Evolutionary conservation across 345 rosid species (phyloP).

Genomic region (Citrus maxima): DNA sequence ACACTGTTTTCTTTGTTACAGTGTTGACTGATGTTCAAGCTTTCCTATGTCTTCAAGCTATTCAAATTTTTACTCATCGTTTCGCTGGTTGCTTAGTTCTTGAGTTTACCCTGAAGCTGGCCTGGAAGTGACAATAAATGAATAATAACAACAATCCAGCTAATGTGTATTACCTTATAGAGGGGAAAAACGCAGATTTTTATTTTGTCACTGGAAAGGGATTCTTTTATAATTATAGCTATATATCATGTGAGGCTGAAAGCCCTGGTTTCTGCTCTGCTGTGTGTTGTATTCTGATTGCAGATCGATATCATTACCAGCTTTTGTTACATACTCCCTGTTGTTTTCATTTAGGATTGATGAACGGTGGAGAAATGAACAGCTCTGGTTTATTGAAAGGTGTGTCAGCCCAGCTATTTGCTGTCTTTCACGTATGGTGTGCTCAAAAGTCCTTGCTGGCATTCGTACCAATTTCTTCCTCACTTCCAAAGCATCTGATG

Average conservation of each 20-base stretch:
- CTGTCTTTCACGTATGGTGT: neutral
- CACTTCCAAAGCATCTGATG: slow-evolving; percentile 29
- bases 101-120: neutral
- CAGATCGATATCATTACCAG: slow-evolving; percentile 38
- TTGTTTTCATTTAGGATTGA: slow-evolving; percentile 37
- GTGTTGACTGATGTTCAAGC: too few relatives aligned
- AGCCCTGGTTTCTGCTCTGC: neutral
- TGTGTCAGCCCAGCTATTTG: neutral
- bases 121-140: neutral
- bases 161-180: neutral
- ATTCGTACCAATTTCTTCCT: slow-evolving; percentile 27
- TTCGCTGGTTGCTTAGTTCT: neutral
- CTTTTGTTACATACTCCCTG: slow-evolving; percentile 37
- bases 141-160: neutral
- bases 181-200: neutral
- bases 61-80: neutral
- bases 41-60: slow-evolving; percentile 22
- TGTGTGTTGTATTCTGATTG: slow-evolving; percentile 4
- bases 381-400: slow-evolving; percentile 45
- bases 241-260: neutral
- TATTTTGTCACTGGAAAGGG: neutral
- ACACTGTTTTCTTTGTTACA: neutral
- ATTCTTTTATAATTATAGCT: too few relatives aligned
- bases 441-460: slow-evolving; percentile 36
- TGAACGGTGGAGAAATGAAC: slow-evolving; percentile 54